Conservation (phyloP, 352 stramenopile genomes). For the Phytophthora megakarya region DNA sequence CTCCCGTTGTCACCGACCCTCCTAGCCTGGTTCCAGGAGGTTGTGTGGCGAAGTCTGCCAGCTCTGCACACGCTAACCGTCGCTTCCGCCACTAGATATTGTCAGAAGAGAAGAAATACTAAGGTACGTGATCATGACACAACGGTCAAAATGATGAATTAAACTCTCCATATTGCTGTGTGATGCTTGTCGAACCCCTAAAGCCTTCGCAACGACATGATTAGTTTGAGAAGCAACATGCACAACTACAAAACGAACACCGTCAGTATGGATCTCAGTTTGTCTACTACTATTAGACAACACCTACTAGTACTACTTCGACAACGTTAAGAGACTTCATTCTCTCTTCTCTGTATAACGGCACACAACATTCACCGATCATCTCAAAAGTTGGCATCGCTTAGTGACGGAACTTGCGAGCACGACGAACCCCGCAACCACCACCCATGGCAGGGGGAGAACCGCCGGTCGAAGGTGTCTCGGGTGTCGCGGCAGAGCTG, state of each 20-base stretch:
- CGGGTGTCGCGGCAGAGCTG: background rate
- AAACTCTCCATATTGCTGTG: too few relatives aligned
- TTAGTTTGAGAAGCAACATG: too few relatives aligned
- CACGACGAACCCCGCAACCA: conserved; percentile 11
- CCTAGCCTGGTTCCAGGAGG: background rate
- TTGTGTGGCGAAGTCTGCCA: background rate
- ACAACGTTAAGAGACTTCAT: conserved; percentile 15
- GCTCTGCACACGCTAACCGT: background rate
- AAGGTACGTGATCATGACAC: background rate
- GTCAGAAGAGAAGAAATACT: background rate
- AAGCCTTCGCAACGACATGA: too few relatives aligned
- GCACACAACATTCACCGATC: conserved; percentile 15
- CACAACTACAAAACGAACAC: background rate
- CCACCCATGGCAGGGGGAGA: conserved; percentile 5
- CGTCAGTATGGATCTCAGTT: conserved; percentile 4
- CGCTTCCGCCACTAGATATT: background rate
- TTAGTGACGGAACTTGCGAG: conserved; percentile 27
- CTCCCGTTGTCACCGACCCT: background rate
- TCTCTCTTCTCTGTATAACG: conserved; percentile 9
- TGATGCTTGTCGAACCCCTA: too few relatives aligned
- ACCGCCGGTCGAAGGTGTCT: conserved; percentile 2
- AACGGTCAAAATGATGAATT: background rate
- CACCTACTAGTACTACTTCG: conserved; percentile 9
- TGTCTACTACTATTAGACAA: conserved; percentile 29
- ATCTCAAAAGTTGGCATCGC: background rate